A percentile compares a stretch with the other conserved stretches of the same genome.
phyloP scores from a whole-genome alignment of 2,329 filamentous ascomycete species.

The Fusarium sp. region DNA sequence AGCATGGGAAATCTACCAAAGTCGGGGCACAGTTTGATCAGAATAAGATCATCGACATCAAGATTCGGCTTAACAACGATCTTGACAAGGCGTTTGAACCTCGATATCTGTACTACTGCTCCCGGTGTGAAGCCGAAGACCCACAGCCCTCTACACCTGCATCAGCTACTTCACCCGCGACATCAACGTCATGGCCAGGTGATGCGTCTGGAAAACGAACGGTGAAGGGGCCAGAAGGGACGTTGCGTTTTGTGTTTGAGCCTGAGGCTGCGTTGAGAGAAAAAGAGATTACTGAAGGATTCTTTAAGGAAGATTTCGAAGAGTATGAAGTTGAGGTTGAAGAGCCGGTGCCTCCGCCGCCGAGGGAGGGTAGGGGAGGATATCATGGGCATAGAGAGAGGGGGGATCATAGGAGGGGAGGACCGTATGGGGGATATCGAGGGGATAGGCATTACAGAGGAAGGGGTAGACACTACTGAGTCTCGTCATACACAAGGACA shows the following conservation, averaged over 20 bases:
- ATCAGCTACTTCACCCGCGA: constrained; percentile 51
- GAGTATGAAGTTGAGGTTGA: constrained; percentile 84
- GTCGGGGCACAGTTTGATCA: constrained; percentile 78
- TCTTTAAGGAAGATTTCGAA: constrained; percentile 78
- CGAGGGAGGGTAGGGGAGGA: constrained; percentile 40
- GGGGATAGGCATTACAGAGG: constrained; percentile 49
- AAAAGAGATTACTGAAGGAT: constrained; percentile 71
- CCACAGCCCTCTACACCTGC: constrained; percentile 46
- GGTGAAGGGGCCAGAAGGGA: constrained; percentile 69
- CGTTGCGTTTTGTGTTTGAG: constrained; percentile 90
- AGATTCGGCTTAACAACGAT: constrained; percentile 87
- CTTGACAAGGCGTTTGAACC: constrained; percentile 70
- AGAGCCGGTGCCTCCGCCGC: constrained; percentile 58
- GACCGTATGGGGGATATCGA: constrained; percentile 48
- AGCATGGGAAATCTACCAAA: constrained; percentile 78
- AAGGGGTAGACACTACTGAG: constrained; percentile 47
- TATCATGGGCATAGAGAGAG: constrained; percentile 47
- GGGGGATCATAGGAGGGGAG: constrained; percentile 47
- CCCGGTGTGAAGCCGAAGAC: constrained; percentile 58
- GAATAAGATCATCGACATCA: constrained; percentile 83
- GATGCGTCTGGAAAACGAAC: constrained; percentile 46
- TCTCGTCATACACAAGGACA: not conserved
- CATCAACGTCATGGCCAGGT: constrained; percentile 51
- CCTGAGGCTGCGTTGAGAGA: constrained; percentile 79
- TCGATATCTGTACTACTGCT: constrained; percentile 71